Percentiles rank a stretch among this genome's conserved stretches.
Evolutionary conservation across 495 filamentous ascomycete genomes (phyloP).

Genomic region (Oidiodendron maius): DNA sequence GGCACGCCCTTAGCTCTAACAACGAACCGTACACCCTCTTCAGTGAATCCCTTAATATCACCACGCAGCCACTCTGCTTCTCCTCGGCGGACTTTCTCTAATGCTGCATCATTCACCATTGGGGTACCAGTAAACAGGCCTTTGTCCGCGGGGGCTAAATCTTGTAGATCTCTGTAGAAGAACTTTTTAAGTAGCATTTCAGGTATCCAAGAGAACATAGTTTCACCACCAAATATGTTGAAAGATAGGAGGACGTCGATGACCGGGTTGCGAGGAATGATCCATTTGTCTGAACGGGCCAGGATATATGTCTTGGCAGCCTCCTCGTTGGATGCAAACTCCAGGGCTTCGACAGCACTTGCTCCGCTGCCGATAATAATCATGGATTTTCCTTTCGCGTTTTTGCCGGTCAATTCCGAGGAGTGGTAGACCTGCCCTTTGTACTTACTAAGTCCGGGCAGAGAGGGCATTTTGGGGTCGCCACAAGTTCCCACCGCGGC

Average conservation of each 20-base stretch:
- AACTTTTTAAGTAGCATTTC: constrained; percentile 68
- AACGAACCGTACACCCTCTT: constrained; percentile 64
- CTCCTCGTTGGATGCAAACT: constrained; percentile 64
- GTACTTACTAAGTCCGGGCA: constrained; percentile 62
- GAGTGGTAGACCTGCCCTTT: constrained; percentile 67
- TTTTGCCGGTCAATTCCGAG: constrained; percentile 62
- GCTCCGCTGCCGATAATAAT: constrained; percentile 75
- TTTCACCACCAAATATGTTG: constrained; percentile 78
- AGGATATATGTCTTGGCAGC: constrained; percentile 67
- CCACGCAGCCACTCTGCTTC: constrained; percentile 74
- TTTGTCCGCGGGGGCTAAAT: constrained; percentile 61
- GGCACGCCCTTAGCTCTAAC: constrained; percentile 65
- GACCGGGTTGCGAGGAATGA: constrained; percentile 74
- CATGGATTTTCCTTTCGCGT: constrained; percentile 65
- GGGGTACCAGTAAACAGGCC: constrained; percentile 78
- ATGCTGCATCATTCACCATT: constrained; percentile 79
- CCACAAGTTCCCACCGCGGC: constrained; percentile 75
- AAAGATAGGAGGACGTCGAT: constrained; percentile 67
- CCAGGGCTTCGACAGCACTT: constrained; percentile 76
- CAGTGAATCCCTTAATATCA: constrained; percentile 62
- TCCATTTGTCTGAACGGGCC: constrained; percentile 80
- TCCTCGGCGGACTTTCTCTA: constrained; percentile 70
- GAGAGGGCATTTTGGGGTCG: constrained; percentile 62
- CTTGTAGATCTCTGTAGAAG: constrained; percentile 81
- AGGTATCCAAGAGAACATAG: constrained; percentile 67